Base-by-base conservation (phyloP, 805 yeast species). In the Helenozyma baotianmanensis region DNA sequence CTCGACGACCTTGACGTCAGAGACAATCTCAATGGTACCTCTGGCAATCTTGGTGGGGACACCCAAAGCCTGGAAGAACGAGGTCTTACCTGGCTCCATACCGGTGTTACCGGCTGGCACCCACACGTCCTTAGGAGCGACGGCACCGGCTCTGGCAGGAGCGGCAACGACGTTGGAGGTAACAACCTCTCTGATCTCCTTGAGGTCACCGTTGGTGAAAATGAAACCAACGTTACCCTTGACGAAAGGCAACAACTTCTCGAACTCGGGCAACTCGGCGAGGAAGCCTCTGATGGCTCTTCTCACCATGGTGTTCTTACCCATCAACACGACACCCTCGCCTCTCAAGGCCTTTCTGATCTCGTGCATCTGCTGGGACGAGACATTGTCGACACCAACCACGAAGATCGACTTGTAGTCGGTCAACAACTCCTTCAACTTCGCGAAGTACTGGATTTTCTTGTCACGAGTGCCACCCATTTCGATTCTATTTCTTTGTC, bases 11-110 rank as follows among this genome's bases (percentile, higher is more conserved):
- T 85, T 85, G 62, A 92, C 95, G 66, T 92, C 98, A 58, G 83
- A 72, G 70, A 87, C 88, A 74, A 92, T 92, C 78, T 92, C 99
- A 82, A 92, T 92, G 76, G 96, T 88, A 92, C 99, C 99, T 85
- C 99, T 89, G 74, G 96, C 92, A 88, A 92, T 92, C 94, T 92
- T 92, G 86, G 99, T 92, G 81, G 98, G 98, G 62, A 92, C 96
- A 86, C 97, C 97, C 63, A 92, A 82, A 67, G 99, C 98, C 82
- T 92, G 99, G 97, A 92, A 92, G 95, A 92, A 92, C 68, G 98
- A 92, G 64, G 99, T 92, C 87, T 92, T 92, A 83, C 97, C 97
- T 74, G 99, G 99, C 78, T 92, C 98, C 95, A 92, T 89, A 84
- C 97, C 97, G 58, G 99, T 92, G 96, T 92, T 92, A 73, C 95